A percentile compares a stretch with the other conserved stretches of the same genome.
Conservation (phyloP, 768 basidiomycete species). For the Boletus reticulatus region DNA sequence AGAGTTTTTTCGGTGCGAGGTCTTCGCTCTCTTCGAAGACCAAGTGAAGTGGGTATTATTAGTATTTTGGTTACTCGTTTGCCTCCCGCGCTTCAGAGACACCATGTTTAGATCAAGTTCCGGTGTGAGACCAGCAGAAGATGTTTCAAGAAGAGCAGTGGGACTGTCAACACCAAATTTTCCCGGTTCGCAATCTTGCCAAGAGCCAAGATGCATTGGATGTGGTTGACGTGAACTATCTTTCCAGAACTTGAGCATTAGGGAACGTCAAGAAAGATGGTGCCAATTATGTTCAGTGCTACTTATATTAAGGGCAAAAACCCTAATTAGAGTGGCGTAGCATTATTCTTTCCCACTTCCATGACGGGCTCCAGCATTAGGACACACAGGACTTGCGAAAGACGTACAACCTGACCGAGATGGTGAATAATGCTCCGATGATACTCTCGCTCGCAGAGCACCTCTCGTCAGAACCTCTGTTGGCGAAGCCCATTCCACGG, state of each 20-base stretch:
- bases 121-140: conserved; percentile 9
- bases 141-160: conserved; percentile 15
- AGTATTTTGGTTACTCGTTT: not conserved
- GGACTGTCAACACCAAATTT: conserved; percentile 27
- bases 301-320: not conserved
- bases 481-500: conserved; percentile 31
- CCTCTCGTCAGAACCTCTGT: conserved; percentile 16
- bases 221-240: conserved; percentile 12
- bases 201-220: not conserved
- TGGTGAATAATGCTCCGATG: conserved; percentile 53
- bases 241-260: conserved; percentile 26
- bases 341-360: conserved; percentile 5
- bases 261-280: not conserved
- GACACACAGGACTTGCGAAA: not conserved
- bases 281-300: too few species aligned
- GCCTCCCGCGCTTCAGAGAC: conserved; percentile 14
- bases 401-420: conserved; percentile 19
- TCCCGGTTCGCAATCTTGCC: conserved; percentile 20
- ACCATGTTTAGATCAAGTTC: conserved; percentile 7
- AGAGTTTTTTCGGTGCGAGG: not conserved
- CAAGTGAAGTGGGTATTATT: not conserved
- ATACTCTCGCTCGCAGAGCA: conserved; percentile 30
- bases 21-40: conserved; percentile 13
- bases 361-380: conserved; percentile 7
- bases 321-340: conserved; percentile 4